A percentile compares a stretch with the other conserved stretches of the same genome.
phyloP scores from a whole-genome alignment of 345 rosid genomes.

The Lumnitzera racemosa region DNA sequence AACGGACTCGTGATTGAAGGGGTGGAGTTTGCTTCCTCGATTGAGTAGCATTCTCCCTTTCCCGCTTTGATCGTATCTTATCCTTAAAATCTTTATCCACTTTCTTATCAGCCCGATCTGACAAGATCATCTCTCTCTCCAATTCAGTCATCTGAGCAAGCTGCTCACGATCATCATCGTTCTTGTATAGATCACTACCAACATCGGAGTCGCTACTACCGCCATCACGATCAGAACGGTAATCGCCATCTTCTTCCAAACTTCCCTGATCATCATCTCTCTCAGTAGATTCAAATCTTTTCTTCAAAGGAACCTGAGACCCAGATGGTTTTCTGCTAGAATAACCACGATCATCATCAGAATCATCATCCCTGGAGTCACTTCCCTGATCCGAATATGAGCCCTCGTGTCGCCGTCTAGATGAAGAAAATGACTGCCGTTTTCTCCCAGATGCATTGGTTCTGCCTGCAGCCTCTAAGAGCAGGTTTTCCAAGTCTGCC shows the following conservation, averaged over 20 bases:
- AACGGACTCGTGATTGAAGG: conserved; percentile 54
- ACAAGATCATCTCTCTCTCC: conserved; percentile 84
- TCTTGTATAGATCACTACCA: conserved; percentile 87
- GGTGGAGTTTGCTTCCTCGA: conserved; percentile 63
- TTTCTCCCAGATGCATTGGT: conserved; percentile 49
- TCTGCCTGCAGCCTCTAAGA: conserved; percentile 97
- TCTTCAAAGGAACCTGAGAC: conserved; percentile 89
- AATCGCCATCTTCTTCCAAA: conserved; percentile 57
- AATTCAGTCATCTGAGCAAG: conserved; percentile 82
- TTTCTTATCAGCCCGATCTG: conserved; percentile 85
- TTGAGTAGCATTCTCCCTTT: conserved; percentile 52
- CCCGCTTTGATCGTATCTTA: conserved; percentile 69
- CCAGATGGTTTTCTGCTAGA: conserved; percentile 79
- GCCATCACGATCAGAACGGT: conserved; percentile 56
- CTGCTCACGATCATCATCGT: conserved; percentile 68
- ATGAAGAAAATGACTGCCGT: conserved; percentile 43
- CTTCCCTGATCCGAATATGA: conserved; percentile 88
- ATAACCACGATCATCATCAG: conserved; percentile 68
- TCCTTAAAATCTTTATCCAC: conserved; percentile 84
- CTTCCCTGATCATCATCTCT: conserved; percentile 75
- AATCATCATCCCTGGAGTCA: conserved; percentile 82
- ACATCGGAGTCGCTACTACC: conserved; percentile 81
- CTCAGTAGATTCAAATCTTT: conserved; percentile 71
- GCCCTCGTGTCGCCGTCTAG: conserved; percentile 67
- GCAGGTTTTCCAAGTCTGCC: conserved; percentile 91